These are phyloP conservation scores for Emergomyces pasteurianus DNA, from an alignment of 2,329 filamentous ascomycete species.

Conservation along the genomic window DNA sequence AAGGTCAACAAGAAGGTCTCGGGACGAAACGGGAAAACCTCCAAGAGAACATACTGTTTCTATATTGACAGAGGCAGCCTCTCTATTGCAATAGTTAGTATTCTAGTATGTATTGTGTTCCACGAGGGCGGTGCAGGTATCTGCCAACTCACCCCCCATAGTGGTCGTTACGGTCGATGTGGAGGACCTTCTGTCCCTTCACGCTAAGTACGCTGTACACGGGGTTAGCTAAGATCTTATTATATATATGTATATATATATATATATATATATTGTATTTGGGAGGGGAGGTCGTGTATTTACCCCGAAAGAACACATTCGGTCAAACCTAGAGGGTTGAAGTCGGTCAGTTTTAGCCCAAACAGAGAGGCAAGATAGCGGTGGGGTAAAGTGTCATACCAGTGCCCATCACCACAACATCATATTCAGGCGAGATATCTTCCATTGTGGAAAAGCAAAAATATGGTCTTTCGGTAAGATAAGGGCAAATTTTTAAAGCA, in stretches of 20 bases:
- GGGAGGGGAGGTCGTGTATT: constrained; percentile 14
- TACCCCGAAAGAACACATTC: constrained; percentile 99
- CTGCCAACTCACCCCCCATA: constrained; percentile 71
- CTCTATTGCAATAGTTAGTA: constrained; percentile 40
- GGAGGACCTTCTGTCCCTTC: constrained; percentile 97
- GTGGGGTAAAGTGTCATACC: constrained; percentile 49
- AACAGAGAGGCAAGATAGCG: constrained; percentile 4
- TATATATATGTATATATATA: background rate
- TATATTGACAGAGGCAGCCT: constrained; percentile 93
- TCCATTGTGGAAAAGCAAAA: constrained; percentile 58
- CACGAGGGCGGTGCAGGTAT: constrained; percentile 9
- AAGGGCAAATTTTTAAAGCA: constrained; percentile 4
- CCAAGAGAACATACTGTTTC: constrained; percentile 55
- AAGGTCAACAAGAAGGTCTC: constrained; percentile 19
- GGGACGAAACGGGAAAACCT: background rate
- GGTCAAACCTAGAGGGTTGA: constrained; percentile 59
- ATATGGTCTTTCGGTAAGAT: background rate
- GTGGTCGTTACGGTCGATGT: constrained; percentile 97
- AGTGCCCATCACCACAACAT: constrained; percentile 96
- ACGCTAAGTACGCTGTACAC: constrained; percentile 73
- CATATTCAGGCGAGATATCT: constrained; percentile 96
- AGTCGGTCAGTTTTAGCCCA: constrained; percentile 17
- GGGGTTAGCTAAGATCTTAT: constrained; percentile 9
- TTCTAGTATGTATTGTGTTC: constrained; percentile 8
- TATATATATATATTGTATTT: background rate